Conservation (phyloP, 1,284 basidiomycete genomes). For the Naganishia albida region DNA sequence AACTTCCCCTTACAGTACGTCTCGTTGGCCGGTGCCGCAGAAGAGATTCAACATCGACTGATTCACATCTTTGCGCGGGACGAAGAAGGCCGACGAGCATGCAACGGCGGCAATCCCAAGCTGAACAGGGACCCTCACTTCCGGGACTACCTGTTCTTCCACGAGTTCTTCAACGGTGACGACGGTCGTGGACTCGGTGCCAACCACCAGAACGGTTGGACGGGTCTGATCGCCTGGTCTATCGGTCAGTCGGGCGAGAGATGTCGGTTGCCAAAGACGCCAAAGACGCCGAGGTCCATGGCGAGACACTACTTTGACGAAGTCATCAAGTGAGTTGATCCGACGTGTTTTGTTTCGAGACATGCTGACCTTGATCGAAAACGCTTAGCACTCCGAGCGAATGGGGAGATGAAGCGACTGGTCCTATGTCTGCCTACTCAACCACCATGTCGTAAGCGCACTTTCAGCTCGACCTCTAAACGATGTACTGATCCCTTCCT, state of each 20-base stretch:
- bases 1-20: constrained; percentile 61
- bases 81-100: constrained; percentile 77
- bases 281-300: constrained; percentile 81
- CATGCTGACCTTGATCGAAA: constrained; percentile 7
- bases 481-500: no score
- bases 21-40: constrained; percentile 88
- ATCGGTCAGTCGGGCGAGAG: constrained; percentile 81
- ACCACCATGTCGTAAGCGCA: constrained; percentile 27
- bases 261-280: constrained; percentile 82
- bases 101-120: constrained; percentile 85
- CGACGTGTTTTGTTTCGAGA: neutral
- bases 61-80: constrained; percentile 96
- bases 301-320: constrained; percentile 92
- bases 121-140: constrained; percentile 93
- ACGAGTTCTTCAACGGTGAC: constrained; percentile 76
- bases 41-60: constrained; percentile 93
- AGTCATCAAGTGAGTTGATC: constrained; percentile 41
- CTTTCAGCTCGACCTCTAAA: neutral
- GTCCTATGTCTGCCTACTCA: constrained; percentile 39
- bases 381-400: constrained; percentile 45
- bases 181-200: constrained; percentile 88
- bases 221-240: constrained; percentile 87
- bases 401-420: constrained; percentile 44
- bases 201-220: constrained; percentile 97
- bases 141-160: constrained; percentile 92